Conservation (phyloP, 129 eudicot genomes). For the Pseudognaphalium luteoalbum region DNA sequence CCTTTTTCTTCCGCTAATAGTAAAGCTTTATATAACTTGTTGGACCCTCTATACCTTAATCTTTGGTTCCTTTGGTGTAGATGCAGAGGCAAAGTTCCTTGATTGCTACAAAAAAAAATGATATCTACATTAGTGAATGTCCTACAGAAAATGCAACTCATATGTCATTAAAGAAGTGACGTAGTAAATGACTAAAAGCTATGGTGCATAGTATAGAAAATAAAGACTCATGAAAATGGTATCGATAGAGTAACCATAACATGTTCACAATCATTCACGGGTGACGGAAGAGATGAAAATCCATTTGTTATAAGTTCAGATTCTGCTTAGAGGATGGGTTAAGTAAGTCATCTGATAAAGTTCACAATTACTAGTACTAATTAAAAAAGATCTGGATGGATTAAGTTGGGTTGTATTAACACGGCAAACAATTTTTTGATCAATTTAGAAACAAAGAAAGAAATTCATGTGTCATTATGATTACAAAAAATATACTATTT, state of each 20-base stretch:
- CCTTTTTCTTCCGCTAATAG: conserved; percentile 4
- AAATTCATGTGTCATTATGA: too few relatives aligned
- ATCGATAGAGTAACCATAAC: background rate
- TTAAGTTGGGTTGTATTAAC: too few relatives aligned
- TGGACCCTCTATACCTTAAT: conserved; percentile 49
- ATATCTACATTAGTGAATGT: background rate
- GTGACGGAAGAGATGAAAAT: too few relatives aligned
- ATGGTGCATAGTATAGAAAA: background rate
- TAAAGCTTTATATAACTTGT: conserved; percentile 4
- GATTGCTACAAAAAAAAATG: conserved; percentile 45
- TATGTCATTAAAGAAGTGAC: background rate
- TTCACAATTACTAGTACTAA: too few relatives aligned
- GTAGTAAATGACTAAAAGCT: background rate
- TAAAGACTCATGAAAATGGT: background rate
- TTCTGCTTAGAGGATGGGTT: too few relatives aligned
- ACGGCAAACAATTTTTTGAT: too few relatives aligned
- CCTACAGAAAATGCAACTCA: conserved; percentile 1
- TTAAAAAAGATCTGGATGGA: too few relatives aligned
- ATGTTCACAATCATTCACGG: background rate
- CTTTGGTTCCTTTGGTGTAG: conserved; percentile 61
- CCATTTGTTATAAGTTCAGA: too few relatives aligned
- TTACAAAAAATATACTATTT: too few relatives aligned
- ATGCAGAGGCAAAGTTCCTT: conserved; percentile 56
- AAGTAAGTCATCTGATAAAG: too few relatives aligned
- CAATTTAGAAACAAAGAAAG: too few relatives aligned